Conservation (phyloP, 2,329 filamentous ascomycete species). For the Cryphonectria naterciae region DNA sequence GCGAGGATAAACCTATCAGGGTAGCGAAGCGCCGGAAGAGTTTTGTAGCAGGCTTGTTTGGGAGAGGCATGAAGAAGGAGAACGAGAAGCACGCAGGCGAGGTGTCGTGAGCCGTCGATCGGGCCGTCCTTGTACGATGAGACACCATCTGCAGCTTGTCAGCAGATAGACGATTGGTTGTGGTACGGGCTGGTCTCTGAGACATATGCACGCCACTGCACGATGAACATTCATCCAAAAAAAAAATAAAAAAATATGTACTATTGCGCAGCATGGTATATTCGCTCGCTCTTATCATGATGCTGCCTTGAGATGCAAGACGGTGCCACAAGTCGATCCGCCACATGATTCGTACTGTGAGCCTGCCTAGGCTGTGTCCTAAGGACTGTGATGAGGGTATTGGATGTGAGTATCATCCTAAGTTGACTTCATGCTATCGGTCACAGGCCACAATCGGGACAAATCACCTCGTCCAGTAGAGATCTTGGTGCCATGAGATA, state of each 20-base stretch:
- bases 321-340: not conserved
- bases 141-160: not conserved
- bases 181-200: not conserved
- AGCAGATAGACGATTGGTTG: not conserved
- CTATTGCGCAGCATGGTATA: slow-evolving; percentile 4
- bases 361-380: not conserved
- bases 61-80: slow-evolving; percentile 34
- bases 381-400: not conserved
- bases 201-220: not conserved
- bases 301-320: not conserved
- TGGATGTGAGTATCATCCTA: not conserved
- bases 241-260: not conserved
- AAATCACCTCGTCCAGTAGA: too few relatives aligned
- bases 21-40: slow-evolving; percentile 49
- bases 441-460: not conserved
- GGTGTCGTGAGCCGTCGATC: not conserved
- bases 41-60: slow-evolving; percentile 51
- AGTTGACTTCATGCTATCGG: not conserved
- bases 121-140: not conserved
- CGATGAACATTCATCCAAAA: not conserved
- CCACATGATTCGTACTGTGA: not conserved
- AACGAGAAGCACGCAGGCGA: slow-evolving; percentile 24
- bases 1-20: slow-evolving; percentile 30
- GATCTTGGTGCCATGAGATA: too few relatives aligned
- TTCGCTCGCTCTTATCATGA: not conserved